Evolutionary conservation across 2,329 filamentous ascomycete species (phyloP).

Genomic region (Sporothrix phasma): DNA sequence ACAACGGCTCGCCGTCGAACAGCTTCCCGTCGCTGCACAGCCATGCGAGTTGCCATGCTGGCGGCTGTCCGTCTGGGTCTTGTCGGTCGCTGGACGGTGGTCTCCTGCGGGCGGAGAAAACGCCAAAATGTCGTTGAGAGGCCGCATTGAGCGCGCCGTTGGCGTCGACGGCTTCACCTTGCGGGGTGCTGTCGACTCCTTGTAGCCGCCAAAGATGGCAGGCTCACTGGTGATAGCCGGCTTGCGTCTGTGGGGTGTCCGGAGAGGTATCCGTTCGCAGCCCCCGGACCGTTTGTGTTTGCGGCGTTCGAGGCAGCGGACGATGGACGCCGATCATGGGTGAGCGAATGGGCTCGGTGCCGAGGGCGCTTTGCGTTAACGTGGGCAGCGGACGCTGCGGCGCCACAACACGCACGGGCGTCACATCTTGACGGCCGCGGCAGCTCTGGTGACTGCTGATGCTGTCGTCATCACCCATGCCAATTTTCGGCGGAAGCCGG

Average conservation of each 20-base stretch:
- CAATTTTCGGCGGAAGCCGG: background rate
- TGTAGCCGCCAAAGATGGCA: background rate
- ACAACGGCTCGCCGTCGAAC: background rate
- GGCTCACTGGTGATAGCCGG: background rate
- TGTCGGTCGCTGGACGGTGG: background rate
- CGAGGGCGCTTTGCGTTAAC: background rate
- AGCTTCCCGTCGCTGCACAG: background rate
- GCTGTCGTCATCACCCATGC: background rate
- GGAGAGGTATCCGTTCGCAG: background rate
- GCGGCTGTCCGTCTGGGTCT: background rate
- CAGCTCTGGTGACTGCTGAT: background rate
- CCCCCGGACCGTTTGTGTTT: too few species aligned
- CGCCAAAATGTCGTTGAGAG: conserved; percentile 1
- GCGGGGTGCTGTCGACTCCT: background rate
- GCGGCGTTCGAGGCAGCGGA: background rate
- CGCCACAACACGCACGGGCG: background rate
- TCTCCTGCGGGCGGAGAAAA: background rate
- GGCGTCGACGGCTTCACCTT: background rate
- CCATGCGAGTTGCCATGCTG: conserved; percentile 3
- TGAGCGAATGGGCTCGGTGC: conserved; percentile 1
- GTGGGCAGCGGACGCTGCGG: background rate
- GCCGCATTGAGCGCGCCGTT: background rate
- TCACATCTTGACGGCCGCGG: background rate
- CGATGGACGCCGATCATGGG: background rate
- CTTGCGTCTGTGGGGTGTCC: background rate